Base-by-base conservation (phyloP, 805 yeast species). In the Starmerella geochares region DNA sequence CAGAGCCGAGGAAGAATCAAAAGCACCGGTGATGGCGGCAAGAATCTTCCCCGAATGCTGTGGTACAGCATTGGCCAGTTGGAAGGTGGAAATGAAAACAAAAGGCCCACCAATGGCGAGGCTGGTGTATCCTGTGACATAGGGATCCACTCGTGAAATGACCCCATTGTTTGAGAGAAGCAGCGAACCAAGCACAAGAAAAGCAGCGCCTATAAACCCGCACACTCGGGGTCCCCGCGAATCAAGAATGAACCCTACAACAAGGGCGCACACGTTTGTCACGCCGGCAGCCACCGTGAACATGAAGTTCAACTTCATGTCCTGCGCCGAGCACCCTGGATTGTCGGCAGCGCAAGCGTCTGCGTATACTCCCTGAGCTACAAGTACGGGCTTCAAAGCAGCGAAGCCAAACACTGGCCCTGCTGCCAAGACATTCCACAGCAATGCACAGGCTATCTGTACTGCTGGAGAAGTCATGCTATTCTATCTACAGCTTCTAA, bases 321-420 rank as follows among this genome's bases (percentile, higher is more conserved):
- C 96, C 65, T 90, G 95, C n/a, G 73, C 79, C 5, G 72, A 67
- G 67, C 96, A 88, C 1, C 64, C 61, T 3, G 69, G 62, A 2
- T 29, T 25, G n/a, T 20, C 41, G 3, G 16, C 21, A 4, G 13
- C 24, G 62, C 96, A 88, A 7, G 70, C 61, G 1, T 79, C 76
- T 21, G 72, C 65, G 60, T 88, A 90, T 3, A 88, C 81, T 3
- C 90, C 87, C 62, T 90, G 88, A 9, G 71, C 64, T 17, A 86
- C 74, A 39, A 90, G 67, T 10, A 88, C 77, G 5, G 94, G 94
- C 62, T 90, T 90, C 48, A 88, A 69, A 3, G 97, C 96, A 21
- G 96, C 96, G 69, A 88, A 88, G 3, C 97, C 97, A 71, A 88
- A 88, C 13, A 88, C 80, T 1, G 94, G 86, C 5, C 96, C 97